Evolutionary conservation across 208 protist species (phyloP), one percentile per base, ranked within the genome.

Genomic region (Tritrichomonas foetus): DNA sequence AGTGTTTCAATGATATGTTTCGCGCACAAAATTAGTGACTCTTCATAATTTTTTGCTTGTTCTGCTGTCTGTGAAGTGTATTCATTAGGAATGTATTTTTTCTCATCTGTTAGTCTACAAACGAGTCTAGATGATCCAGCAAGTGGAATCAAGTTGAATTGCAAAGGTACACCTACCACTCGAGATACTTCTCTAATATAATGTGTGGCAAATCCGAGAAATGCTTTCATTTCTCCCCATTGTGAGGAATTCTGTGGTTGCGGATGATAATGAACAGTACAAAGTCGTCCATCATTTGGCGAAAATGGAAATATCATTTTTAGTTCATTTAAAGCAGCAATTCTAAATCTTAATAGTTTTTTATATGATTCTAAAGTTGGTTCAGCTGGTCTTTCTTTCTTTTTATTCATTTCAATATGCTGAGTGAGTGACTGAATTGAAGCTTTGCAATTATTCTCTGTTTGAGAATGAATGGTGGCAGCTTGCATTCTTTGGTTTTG

Each of bases 401-500:
- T 14, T 57, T 61, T 89, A 39, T 89, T 89, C 0, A 27, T 20
- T 57, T 89, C 16, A 11, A 89, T 57, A 57, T 89, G 78, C 1
- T 1, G 20, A 53, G 44, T 89, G 1, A 89, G 22, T 89, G 78
- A 13, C 9, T 89, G 27, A 53, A 61, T 20, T 22, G 78, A 25
- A 2, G 30, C 41, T 39, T 33, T 33, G 33, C 16, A 27, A 11
- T 89, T 47, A 0, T 8, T 1, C 39, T 89, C 78, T 20, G n/a
- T 57, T 57, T 89, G 41, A 53, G 78, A 33, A 39, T 53, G 22
- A 89, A 89, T 53, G 0, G 78, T 89, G n/a, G 20, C 41, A 9
- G 41, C 78, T 57, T 53, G 41, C 47, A 89, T 57, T 39, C 44
- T 53, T 57, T 89, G 78, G 39, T 89, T 89, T 89, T 89, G 78